A percentile compares a stretch with the other conserved stretches of the same genome.
phyloP scores from a whole-genome alignment of 2,329 filamentous ascomycete species.

The Colletotrichum horii region DNA sequence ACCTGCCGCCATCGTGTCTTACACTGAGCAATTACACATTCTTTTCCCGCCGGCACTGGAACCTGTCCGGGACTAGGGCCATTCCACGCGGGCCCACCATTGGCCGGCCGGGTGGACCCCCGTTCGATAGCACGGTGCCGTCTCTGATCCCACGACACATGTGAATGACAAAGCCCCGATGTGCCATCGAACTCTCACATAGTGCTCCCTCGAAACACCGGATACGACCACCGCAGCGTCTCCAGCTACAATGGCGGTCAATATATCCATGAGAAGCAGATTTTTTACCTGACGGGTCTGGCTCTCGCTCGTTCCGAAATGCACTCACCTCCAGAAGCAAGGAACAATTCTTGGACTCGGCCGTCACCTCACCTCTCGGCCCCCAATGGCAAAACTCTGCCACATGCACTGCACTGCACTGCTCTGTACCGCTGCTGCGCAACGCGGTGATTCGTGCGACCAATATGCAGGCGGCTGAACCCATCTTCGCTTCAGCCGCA shows the following conservation, averaged over 20 bases:
- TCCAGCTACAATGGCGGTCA: neutral
- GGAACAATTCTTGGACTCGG: neutral
- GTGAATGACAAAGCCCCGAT: constrained; percentile 15
- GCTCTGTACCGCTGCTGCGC: neutral
- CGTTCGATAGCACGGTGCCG: constrained; percentile 5
- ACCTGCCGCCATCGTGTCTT: neutral
- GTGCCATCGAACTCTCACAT: neutral
- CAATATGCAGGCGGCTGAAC: neutral
- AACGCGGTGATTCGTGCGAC: neutral
- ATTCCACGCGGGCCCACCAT: neutral
- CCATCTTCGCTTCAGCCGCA: neutral
- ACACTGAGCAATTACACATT: constrained; percentile 17
- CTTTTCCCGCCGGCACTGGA: neutral
- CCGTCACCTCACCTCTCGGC: neutral
- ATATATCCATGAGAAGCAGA: neutral
- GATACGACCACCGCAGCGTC: neutral
- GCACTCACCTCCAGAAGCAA: neutral
- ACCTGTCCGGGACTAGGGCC: neutral
- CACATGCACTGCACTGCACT: neutral
- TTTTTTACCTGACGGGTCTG: neutral
- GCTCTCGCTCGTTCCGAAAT: neutral
- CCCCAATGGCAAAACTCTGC: neutral
- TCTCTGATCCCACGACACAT: constrained; percentile 16
- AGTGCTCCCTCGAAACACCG: neutral
- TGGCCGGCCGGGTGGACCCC: neutral